Base-by-base conservation (phyloP, 2,329 filamentous ascomycete species). In the Diaporthe eres region DNA sequence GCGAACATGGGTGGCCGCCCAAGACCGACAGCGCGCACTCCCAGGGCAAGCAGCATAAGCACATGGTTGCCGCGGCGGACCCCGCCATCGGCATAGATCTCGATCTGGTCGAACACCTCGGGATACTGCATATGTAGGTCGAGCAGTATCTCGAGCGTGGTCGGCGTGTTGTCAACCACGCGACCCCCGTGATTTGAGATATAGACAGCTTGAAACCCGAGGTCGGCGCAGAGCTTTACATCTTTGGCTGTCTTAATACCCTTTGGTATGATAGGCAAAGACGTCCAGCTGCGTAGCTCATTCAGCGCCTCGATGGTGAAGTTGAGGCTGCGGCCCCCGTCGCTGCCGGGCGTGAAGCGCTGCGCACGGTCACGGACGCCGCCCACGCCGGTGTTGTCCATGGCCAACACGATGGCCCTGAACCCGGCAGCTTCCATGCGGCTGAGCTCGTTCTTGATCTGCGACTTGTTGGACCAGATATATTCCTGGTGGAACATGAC, bases 171-270 rank as follows among this genome's bases (percentile, higher is more conserved):
- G 77, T 90, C 87, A 72, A 89, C 79, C 78, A 89, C 88, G 15
- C 88, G 82, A 0, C 88, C 88, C 2, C 88, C 88, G 74, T 90
- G 88, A 76, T 90, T 90, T n/a, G 84, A 86, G 7, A 90, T 80
- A n/a, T 88, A 77, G 44, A 90, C 85, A 1, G 87, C 88, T 39
- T 87, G 37, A 85, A 82, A 5, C 85, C 86, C 19, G 83, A 57
- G 79, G 37, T 85, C 82, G 10, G 83, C 80, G 8, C 86, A 87
- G 57, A 86, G 80, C 17, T 67, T 73, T 10, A 80, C 81, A 75
- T 84, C 82, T 58, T 82, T 82, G 28, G 78, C 79, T 47, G 80
- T 78, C 79, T 83, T 80, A 28, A 83, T 78, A 34, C 82, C 82
- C 76, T 84, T 83, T 25, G 83, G 77, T 25, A 83, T 79, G 15